Conservation (phyloP, 805 yeast species). For the Myxozyma nipponensis region DNA sequence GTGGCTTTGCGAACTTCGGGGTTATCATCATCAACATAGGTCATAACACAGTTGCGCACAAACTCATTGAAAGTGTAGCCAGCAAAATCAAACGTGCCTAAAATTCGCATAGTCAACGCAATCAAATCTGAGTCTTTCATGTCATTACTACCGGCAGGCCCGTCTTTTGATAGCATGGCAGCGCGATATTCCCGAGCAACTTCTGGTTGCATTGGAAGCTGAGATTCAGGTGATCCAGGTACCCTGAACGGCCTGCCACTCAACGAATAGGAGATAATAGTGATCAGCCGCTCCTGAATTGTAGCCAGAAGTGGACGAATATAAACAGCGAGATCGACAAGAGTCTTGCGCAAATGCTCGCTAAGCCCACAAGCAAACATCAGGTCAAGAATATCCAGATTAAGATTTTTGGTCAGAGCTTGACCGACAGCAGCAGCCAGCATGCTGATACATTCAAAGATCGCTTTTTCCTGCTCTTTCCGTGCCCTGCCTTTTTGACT, state of each 20-base stretch:
- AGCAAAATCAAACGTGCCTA: conserved; percentile 69
- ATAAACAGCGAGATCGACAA: conserved; percentile 60
- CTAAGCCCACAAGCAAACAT: conserved; percentile 79
- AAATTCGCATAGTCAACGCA: conserved; percentile 73
- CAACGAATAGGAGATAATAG: conserved; percentile 66
- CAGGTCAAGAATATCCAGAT: conserved; percentile 72
- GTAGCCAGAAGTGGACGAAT: conserved; percentile 76
- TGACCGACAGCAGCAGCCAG: conserved; percentile 88
- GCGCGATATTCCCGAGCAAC: conserved; percentile 76
- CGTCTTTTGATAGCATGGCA: conserved; percentile 66
- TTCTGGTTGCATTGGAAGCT: conserved; percentile 38
- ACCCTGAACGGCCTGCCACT: conserved; percentile 77
- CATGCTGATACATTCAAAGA: conserved; percentile 84
- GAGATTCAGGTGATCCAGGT: conserved; percentile 79
- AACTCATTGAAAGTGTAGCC: conserved; percentile 79
- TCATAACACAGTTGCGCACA: conserved; percentile 77
- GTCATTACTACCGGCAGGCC: conserved; percentile 46
- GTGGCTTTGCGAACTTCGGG: conserved; percentile 80
- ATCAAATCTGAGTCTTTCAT: conserved; percentile 51
- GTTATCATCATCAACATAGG: conserved; percentile 75
- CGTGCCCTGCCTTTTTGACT: conserved; percentile 54
- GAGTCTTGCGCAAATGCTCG: conserved; percentile 73
- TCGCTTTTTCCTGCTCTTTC: conserved; percentile 75
- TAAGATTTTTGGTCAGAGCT: conserved; percentile 82
- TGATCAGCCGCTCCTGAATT: conserved; percentile 67